Base-by-base conservation (phyloP, 306 rosid genomes). In the Oemleria cerasiformis region DNA sequence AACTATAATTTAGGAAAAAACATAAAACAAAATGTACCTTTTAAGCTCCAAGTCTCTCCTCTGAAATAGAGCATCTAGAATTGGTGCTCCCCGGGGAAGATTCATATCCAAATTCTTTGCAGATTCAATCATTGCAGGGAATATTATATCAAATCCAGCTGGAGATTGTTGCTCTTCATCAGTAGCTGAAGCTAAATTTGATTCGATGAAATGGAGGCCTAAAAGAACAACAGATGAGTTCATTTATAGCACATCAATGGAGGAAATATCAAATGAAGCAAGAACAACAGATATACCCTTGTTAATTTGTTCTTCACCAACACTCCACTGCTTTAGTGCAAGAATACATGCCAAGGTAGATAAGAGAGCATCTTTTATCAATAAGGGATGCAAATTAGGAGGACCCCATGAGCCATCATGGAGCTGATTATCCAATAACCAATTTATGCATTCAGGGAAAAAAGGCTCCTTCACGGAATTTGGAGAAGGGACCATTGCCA, bases 321-420 rank as follows among this genome's bases (percentile, higher is more conserved):
- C 63, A 77, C 67, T 81, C 92, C 92, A 88, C 49, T 69, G 90
- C 77, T 87, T 87, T 41, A 93, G 80, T 63, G 97, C 90, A 76
- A 93, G 82, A 58, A 87, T 62, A 59, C 88, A 80, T 3, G 94
- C 85, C 76, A 91, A 83, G 76, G 96, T 87, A 42, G 97, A 88
- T 56, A 89, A 82, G 38, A 93, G 86, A 80, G 92, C 79, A 63
- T 86, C 92, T 75, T 91, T 88, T 68, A 49, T 78, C 50, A 88
- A 76, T 70, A 87, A 72, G 7, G 88, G 83, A 75, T 87, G 78
- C 48, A 65, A 60, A 50, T 60, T 51, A 6, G 76, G 75, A 67
- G 86, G 81, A 78, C 92, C 92, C 98, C 97, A 93, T 5, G 91
- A 87, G 17, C 98, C 98, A 73, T 93, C 92, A 67, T 14, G 19